These are phyloP conservation scores for Fusarium abutilonis DNA, from an alignment of 2,329 filamentous ascomycete species.

Conservation along the genomic window DNA sequence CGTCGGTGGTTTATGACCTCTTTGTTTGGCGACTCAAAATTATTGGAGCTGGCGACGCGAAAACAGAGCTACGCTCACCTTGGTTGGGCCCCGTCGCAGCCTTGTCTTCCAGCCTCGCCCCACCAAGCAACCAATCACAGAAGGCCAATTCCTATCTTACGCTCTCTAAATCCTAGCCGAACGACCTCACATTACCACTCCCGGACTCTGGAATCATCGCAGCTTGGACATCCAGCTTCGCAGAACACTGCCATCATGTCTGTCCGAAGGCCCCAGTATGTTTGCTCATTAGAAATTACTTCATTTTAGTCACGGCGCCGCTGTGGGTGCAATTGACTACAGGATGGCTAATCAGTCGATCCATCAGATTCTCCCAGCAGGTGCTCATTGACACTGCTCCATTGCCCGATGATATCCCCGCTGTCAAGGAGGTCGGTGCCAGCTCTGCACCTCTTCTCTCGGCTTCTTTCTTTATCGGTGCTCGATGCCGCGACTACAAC, in stretches of 20 bases:
- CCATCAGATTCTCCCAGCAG: conserved; percentile 87
- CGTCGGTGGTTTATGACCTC: conserved; percentile 27
- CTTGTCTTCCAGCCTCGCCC: conserved; percentile 47
- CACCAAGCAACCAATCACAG: conserved; percentile 50
- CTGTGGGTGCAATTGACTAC: conserved; percentile 39
- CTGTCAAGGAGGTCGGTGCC: conserved; percentile 91
- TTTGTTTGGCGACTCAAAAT: conserved; percentile 43
- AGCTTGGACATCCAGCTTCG: conserved; percentile 44
- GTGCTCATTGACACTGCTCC: conserved; percentile 95
- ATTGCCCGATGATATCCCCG: conserved; percentile 89
- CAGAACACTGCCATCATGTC: conserved; percentile 52
- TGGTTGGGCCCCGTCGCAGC: conserved; percentile 23
- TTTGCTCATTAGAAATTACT: conserved; percentile 22
- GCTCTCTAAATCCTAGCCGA: conserved; percentile 49
- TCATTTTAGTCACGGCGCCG: neutral
- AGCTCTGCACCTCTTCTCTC: conserved; percentile 92
- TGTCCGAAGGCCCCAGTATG: conserved; percentile 56
- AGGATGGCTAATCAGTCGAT: conserved; percentile 46
- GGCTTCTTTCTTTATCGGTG: conserved; percentile 96
- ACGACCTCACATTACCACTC: conserved; percentile 44
- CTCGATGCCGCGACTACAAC: conserved; percentile 93
- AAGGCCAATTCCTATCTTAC: conserved; percentile 54
- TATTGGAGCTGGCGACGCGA: conserved; percentile 46
- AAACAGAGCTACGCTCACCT: conserved; percentile 40
- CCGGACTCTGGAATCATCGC: conserved; percentile 45